These are phyloP conservation scores for Halophytophthora polymorphica DNA, from an alignment of 352 stramenopile genomes.

Conservation along the genomic window DNA sequence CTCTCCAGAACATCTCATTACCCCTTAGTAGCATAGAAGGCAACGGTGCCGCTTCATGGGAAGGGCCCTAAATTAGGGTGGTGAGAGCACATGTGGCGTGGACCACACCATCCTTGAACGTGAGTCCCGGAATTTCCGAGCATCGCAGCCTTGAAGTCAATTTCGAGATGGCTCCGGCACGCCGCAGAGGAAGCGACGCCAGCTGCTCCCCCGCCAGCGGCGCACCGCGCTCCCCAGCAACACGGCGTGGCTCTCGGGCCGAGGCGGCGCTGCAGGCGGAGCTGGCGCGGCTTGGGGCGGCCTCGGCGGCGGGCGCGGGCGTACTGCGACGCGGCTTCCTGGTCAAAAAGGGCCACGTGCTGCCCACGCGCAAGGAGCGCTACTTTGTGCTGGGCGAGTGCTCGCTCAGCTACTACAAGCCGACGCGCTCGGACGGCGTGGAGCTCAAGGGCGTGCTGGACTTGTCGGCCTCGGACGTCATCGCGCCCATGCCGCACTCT, in stretches of 20 bases:
- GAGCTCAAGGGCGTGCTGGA: conserved; percentile 44
- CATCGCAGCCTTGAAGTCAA: no score
- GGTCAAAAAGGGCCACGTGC: conserved; percentile 50
- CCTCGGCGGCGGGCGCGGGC: background rate
- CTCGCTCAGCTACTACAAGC: conserved; percentile 49
- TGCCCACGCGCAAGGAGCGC: conserved; percentile 54
- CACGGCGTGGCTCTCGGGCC: conserved; percentile 17
- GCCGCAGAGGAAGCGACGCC: background rate
- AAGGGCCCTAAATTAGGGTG: no score
- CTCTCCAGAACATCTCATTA: no score
- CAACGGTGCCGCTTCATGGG: no score
- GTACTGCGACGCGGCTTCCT: conserved; percentile 43
- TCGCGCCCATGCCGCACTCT: conserved; percentile 45
- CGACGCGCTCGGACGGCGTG: conserved; percentile 22
- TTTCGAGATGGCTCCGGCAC: no score
- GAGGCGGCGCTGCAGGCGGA: conserved; percentile 21
- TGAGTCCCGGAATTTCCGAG: no score
- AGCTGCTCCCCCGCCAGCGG: background rate
- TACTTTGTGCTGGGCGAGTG: conserved; percentile 44
- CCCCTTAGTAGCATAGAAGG: no score
- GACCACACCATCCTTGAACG: no score
- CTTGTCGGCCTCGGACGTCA: conserved; percentile 40
- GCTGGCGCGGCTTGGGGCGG: conserved; percentile 10
- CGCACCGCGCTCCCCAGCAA: conserved; percentile 5
- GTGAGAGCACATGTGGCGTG: no score